Conservation (phyloP, 257 asterid species). For the Nicotiana obtusifolia region DNA sequence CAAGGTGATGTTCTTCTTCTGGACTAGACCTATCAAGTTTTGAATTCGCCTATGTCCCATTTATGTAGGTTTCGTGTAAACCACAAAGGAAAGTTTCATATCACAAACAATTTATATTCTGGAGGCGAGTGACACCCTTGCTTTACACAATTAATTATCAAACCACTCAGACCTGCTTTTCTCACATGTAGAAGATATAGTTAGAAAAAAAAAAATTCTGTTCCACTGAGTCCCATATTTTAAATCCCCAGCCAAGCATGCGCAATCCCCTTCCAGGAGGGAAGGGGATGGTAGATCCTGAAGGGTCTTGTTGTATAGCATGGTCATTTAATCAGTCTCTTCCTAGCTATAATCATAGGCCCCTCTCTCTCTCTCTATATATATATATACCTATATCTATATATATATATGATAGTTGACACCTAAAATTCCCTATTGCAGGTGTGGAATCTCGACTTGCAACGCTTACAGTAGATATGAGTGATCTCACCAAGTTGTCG, state of each 20-base stretch:
- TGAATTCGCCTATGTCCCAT: neutral
- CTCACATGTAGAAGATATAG: neutral
- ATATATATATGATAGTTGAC: conserved; percentile 5
- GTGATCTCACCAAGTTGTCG: conserved; percentile 54
- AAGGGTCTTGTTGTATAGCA: neutral
- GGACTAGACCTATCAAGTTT: neutral
- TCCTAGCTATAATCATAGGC: neutral
- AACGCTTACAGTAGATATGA: conserved; percentile 73
- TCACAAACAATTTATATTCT: neutral
- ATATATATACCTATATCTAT: neutral
- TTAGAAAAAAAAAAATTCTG: neutral
- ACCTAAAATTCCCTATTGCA: conserved; percentile 15
- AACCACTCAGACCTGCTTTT: neutral
- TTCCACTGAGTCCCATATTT: neutral
- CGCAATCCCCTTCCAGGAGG: neutral
- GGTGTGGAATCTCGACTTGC: conserved; percentile 99
- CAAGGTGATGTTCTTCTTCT: neutral
- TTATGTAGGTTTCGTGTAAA: neutral
- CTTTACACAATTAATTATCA: neutral
- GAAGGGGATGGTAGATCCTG: neutral
- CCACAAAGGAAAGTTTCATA: neutral
- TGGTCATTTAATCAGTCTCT: neutral
- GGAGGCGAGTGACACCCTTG: neutral
- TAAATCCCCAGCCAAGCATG: neutral
- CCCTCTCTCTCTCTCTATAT: neutral